Base-by-base conservation (phyloP, 169 alveolate genomes). In the Cryptosporidium ubiquitum region DNA sequence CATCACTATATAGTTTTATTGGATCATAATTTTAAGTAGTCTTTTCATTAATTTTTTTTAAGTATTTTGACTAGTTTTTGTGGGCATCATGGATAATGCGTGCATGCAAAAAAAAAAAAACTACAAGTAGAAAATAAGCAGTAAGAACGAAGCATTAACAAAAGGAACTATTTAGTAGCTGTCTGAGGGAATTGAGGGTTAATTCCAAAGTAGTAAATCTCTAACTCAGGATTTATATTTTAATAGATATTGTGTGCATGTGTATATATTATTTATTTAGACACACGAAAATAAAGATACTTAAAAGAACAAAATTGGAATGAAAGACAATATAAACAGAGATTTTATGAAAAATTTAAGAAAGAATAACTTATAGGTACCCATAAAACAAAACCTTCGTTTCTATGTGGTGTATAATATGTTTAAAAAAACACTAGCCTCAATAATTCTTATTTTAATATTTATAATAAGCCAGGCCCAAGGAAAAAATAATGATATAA, bases 391-490 rank as follows among this genome's bases (percentile, higher is more conserved):
- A 44, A 58, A 26, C 23, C 16, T 74, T 37, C 23, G 55, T 16
- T 33, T 33, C 35, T 58, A 74, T 60, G 74, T 79, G 89, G 89
- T 79, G 89, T 33, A n/a, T 35, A 26, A 37, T 52, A 73, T 64
- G 71, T 33, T n/a, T 64, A 61, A 55, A 42, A 40, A 79, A 16
- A 26, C 12, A 35, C 31, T 14, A 0, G 29, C 29, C 37, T 40
- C 61, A 29, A 29, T 44, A 26, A 61, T 79, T 0, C 0, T 64
- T 44, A 9, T 79, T 42, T 29, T 40, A n/a, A 42, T 40, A 42
- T 40, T 16, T 61, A 61, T 79, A 26, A n/a, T 39, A 16, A 5
- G 23, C 23, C 66, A 47, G 14, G 4, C 64, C 7, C 29, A 35
- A 12, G 64, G 39, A 69, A 29, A 3, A 18, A 44, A 26, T 23